Evolutionary conservation across 208 protist genomes (phyloP).

Genomic region (Strigomonas oncopelti): DNA sequence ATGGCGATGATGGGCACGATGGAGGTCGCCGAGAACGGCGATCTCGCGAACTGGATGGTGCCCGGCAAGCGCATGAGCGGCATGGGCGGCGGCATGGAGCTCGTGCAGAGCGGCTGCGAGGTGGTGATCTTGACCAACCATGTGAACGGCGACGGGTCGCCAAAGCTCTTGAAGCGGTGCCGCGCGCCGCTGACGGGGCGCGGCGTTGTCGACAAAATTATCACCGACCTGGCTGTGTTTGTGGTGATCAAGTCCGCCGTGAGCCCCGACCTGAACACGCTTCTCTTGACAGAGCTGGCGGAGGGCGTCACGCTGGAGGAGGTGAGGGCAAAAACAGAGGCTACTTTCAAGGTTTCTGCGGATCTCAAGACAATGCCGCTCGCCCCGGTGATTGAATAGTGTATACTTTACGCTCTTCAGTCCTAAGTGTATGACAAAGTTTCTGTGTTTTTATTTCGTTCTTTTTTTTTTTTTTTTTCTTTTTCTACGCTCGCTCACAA

Average conservation of each 20-base stretch:
- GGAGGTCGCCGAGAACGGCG: slow-evolving; percentile 86
- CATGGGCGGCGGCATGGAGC: slow-evolving; percentile 94
- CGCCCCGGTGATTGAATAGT: slow-evolving; percentile 13
- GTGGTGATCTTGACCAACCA: slow-evolving; percentile 95
- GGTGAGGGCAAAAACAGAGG: slow-evolving; percentile 51
- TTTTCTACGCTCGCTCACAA: background rate
- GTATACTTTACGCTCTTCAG: background rate
- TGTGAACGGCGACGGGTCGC: slow-evolving; percentile 71
- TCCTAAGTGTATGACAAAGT: background rate
- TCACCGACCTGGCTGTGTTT: slow-evolving; percentile 94
- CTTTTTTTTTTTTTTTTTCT: background rate
- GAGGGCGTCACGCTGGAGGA: slow-evolving; percentile 81
- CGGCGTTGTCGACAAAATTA: slow-evolving; percentile 84
- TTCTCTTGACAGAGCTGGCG: slow-evolving; percentile 80
- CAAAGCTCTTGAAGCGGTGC: slow-evolving; percentile 85
- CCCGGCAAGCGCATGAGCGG: slow-evolving; percentile 94
- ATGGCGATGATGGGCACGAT: slow-evolving; percentile 93
- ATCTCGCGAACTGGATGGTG: slow-evolving; percentile 96
- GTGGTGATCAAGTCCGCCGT: slow-evolving; percentile 45
- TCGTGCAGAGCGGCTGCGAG: slow-evolving; percentile 71
- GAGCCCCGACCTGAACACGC: slow-evolving; percentile 20
- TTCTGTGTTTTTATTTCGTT: background rate
- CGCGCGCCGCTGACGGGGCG: slow-evolving; percentile 84
- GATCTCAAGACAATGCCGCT: slow-evolving; percentile 30
- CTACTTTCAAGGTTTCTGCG: slow-evolving; percentile 37